phyloP scores from a whole-genome alignment of 2,329 filamentous ascomycete species.

The Colletotrichum eremochloae region DNA sequence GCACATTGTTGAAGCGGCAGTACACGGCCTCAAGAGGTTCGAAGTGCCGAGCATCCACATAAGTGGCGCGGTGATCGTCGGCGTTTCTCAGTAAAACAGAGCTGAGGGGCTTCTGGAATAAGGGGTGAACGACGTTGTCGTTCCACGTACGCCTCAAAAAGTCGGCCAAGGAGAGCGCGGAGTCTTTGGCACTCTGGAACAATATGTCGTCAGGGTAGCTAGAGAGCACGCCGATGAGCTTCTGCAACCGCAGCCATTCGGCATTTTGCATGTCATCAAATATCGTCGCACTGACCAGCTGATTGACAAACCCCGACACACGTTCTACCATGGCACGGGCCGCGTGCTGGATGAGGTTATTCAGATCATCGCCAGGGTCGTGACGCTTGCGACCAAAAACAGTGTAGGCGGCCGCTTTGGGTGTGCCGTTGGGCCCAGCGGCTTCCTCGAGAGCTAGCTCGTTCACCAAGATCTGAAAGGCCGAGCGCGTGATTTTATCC shows the following conservation, averaged over 20 bases:
- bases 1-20: slow-evolving; percentile 47
- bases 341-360: slow-evolving; percentile 71
- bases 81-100: slow-evolving; percentile 31
- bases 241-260: slow-evolving; percentile 53
- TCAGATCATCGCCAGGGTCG: slow-evolving; percentile 65
- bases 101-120: slow-evolving; percentile 2
- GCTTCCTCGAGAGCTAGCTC: slow-evolving; percentile 68
- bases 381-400: slow-evolving; percentile 63
- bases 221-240: slow-evolving; percentile 47
- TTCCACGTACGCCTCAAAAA: slow-evolving; percentile 33
- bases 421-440: slow-evolving; percentile 36
- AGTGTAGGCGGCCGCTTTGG: slow-evolving; percentile 45
- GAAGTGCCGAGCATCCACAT: slow-evolving; percentile 51
- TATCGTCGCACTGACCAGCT: slow-evolving; percentile 51
- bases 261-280: slow-evolving; percentile 48
- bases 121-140: slow-evolving; percentile 23
- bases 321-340: slow-evolving; percentile 65
- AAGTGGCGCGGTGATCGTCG: slow-evolving; percentile 54
- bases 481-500: slow-evolving; percentile 57
- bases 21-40: slow-evolving; percentile 46
- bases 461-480: slow-evolving; percentile 73
- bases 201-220: background rate
- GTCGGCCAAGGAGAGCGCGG: slow-evolving; percentile 41
- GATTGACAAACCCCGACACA: slow-evolving; percentile 50
- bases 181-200: slow-evolving; percentile 40